Base-by-base conservation (phyloP, 352 stramenopile species). In the Phytophthora idaei region DNA sequence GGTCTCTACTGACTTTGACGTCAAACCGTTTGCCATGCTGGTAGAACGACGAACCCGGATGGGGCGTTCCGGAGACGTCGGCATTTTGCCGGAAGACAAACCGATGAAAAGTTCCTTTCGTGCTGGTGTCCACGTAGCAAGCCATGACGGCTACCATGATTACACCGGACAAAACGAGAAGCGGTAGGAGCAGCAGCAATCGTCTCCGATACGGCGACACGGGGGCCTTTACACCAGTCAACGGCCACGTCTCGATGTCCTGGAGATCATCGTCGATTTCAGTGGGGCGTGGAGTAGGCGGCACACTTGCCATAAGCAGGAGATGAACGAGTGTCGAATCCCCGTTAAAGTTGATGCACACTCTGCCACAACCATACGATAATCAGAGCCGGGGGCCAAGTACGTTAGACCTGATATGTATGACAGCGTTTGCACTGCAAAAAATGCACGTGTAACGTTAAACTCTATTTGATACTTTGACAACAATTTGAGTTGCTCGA, bases 61-160 rank as follows among this genome's bases (percentile, higher is more conserved):
- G 64, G 5, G 64, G 44, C 29, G 57, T 67, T 4, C 50, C 36
- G 5, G 34, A 44, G 1, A 66, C 49, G 41, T 67, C 36, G 8
- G 25, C 29, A 34, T 57, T 51, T 28, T 52, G 57, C 14, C 39
- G 27, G 14, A 71, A 61, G 56, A 71, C 51, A 25, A 65, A 58
- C 31, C 21, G 57, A 12, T 51, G 49, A 21, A 61, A 49, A 12
- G 57, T 9, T 12, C 34, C 17, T 5, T 57, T 68, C 9, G 9
- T 49, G 31, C 48, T 64, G n/a, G 57, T 71, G 44, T 61, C 63
- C 14, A 67, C 57, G 57, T 61, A 71, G 17, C 64, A 49, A 5
- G 39, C 25, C 50, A 62, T 61, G 12, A 71, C 44, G 1, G 57
- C 64, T 2, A 60, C 44, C 57, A 67, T 62, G 32, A 61, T 34